phyloP scores from a whole-genome alignment of 306 rosid genomes.

The Corylus heterophylla region DNA sequence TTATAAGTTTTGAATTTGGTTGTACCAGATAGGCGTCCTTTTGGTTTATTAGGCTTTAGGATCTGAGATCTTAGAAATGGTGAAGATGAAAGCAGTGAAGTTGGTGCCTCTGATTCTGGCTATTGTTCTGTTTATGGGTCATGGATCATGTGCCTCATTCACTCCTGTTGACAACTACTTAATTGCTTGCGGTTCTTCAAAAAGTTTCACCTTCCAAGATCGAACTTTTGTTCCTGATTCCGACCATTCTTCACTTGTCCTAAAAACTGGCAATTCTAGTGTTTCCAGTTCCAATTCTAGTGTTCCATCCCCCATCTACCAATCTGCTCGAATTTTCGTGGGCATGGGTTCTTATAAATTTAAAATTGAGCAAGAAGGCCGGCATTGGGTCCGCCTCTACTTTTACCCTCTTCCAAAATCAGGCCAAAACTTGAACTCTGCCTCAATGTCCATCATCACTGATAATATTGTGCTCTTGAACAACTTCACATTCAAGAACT shows the following conservation, averaged over 20 bases:
- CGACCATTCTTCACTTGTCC: slow-evolving; percentile 51
- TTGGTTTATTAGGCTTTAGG: slow-evolving; percentile 3
- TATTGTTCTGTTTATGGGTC: slow-evolving; percentile 33
- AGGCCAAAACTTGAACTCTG: slow-evolving; percentile 56
- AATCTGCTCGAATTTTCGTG: slow-evolving; percentile 73
- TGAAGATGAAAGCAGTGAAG: slow-evolving; percentile 49
- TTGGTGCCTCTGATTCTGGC: slow-evolving; percentile 44
- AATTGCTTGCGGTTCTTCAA: slow-evolving; percentile 79
- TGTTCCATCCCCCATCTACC: slow-evolving; percentile 66
- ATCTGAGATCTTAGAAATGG: slow-evolving; percentile 28
- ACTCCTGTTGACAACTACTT: slow-evolving; percentile 73
- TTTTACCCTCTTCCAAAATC: slow-evolving; percentile 58
- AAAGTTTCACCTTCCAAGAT: slow-evolving; percentile 60
- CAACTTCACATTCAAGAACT: slow-evolving; percentile 67
- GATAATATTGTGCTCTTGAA: slow-evolving; percentile 79
- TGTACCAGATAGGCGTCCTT: slow-evolving; percentile 1
- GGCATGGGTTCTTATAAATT: slow-evolving; percentile 65
- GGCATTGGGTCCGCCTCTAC: slow-evolving; percentile 89
- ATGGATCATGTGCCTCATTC: slow-evolving; percentile 52
- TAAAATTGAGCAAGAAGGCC: slow-evolving; percentile 49
- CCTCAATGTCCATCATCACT: slow-evolving; percentile 64
- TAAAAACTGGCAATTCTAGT: slow-evolving; percentile 52
- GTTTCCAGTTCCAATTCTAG: slow-evolving; percentile 56
- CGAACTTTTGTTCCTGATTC: slow-evolving; percentile 82
- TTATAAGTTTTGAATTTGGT: slow-evolving; percentile 5